A percentile compares a stretch with the other conserved stretches of the same genome.
Evolutionary conservation across 192 early-diverging fungal species (phyloP).

Genomic region (Dimargaris xerosporica): DNA sequence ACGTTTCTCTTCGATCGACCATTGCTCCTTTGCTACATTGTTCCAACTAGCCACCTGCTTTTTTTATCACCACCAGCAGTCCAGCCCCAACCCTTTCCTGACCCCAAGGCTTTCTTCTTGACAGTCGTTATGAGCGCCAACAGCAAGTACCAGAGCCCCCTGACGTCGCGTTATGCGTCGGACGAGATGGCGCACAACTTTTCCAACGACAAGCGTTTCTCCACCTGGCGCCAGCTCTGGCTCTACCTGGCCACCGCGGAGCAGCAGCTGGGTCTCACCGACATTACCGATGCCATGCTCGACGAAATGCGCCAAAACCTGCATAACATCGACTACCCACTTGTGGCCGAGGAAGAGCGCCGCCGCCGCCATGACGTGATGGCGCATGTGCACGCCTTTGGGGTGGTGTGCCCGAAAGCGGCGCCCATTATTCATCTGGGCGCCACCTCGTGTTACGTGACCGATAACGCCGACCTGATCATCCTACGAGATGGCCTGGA

Average conservation of each 20-base stretch:
- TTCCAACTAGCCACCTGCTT: background rate
- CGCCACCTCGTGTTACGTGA: constrained; percentile 98
- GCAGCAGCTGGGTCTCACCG: constrained; percentile 73
- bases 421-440: constrained; percentile 94
- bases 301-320: constrained; percentile 80
- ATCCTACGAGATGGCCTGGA: constrained; percentile 91
- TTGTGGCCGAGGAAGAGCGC: constrained; percentile 85
- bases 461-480: constrained; percentile 97
- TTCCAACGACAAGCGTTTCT: constrained; percentile 87
- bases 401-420: constrained; percentile 66
- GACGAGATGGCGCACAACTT: constrained; percentile 96
- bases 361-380: constrained; percentile 94
- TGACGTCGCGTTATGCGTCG: constrained; percentile 93
- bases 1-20: too few species aligned
- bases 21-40: background rate
- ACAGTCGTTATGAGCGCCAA: constrained; percentile 41
- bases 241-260: constrained; percentile 83
- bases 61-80: background rate
- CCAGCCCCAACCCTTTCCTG: background rate
- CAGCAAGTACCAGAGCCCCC: constrained; percentile 83
- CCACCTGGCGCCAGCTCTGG: constrained; percentile 94
- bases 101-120: constrained; percentile 1
- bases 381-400: constrained; percentile 98
- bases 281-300: constrained; percentile 77
- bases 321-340: constrained; percentile 73